Evolutionary conservation across 106 monocot genomes (phyloP).

Genomic region (Xerophyta viscosa): DNA sequence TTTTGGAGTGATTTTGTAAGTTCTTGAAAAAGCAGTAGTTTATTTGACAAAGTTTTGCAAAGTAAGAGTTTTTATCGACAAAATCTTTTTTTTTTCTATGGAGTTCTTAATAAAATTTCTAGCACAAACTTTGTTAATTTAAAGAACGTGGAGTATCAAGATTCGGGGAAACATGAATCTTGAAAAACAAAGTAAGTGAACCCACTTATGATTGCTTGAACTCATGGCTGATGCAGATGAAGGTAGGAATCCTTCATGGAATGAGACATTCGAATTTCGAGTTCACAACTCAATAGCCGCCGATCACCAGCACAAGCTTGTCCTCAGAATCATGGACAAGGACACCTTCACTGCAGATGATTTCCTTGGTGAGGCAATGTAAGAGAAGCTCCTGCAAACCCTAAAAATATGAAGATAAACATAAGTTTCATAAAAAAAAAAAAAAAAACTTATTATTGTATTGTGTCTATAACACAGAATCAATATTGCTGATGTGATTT

Average conservation of each 20-base stretch:
- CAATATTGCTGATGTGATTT: constrained; percentile 54
- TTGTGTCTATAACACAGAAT: constrained; percentile 31
- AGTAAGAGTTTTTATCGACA: too few relatives aligned
- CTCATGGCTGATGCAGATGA: constrained; percentile 27
- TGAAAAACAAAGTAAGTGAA: too few relatives aligned
- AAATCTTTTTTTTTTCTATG: too few relatives aligned
- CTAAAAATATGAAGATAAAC: neutral
- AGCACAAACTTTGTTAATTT: too few relatives aligned
- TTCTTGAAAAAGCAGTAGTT: too few relatives aligned
- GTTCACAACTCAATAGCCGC: constrained; percentile 28
- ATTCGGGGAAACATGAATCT: too few relatives aligned
- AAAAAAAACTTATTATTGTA: neutral
- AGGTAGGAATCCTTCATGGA: constrained; percentile 71
- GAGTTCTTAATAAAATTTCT: too few relatives aligned
- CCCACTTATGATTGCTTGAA: neutral
- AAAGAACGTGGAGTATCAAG: too few relatives aligned
- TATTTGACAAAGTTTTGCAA: too few relatives aligned
- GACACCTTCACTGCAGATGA: constrained; percentile 73
- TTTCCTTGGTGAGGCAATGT: constrained; percentile 75
- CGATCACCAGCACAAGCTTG: constrained; percentile 51
- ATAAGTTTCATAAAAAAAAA: neutral
- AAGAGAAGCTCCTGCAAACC: constrained; percentile 6
- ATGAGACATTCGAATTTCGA: constrained; percentile 61
- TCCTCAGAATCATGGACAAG: constrained; percentile 68
- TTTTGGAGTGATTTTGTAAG: too few relatives aligned